Evolutionary conservation across 345 rosid species (phyloP).

Genomic region (Salix suchowensis): DNA sequence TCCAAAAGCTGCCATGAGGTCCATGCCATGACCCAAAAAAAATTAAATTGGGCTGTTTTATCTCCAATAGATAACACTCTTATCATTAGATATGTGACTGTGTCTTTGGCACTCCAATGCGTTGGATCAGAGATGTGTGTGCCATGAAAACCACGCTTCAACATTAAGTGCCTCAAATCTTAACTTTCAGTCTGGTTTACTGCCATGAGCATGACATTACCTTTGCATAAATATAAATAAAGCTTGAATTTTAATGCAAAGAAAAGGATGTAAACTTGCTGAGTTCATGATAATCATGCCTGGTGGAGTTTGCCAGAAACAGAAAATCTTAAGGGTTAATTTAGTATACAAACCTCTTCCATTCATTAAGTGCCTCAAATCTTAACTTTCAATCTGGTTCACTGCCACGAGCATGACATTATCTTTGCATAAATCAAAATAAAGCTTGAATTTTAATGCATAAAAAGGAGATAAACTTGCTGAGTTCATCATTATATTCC

Average conservation of each 20-base stretch:
- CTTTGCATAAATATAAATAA: neutral
- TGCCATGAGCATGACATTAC: neutral
- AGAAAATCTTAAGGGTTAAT: neutral
- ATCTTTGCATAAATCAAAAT: neutral
- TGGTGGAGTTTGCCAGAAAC: neutral
- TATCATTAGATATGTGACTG: neutral
- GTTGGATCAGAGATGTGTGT: neutral
- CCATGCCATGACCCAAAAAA: neutral
- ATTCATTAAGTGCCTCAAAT: neutral
- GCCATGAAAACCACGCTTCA: neutral
- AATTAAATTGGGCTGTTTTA: neutral
- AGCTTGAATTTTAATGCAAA: neutral
- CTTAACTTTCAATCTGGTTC: neutral
- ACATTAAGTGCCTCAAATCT: neutral
- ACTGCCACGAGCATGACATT: neutral
- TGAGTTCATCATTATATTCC: neutral
- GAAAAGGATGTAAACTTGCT: neutral
- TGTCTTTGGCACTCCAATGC: neutral
- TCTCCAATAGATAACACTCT: neutral
- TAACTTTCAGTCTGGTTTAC: neutral
- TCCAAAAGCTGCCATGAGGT: neutral
- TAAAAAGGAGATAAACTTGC: neutral
- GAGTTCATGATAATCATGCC: neutral
- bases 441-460: neutral
- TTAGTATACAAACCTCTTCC: neutral